phyloP scores from a whole-genome alignment of 73 alveolate genomes.

The Halteria grandinella region DNA sequence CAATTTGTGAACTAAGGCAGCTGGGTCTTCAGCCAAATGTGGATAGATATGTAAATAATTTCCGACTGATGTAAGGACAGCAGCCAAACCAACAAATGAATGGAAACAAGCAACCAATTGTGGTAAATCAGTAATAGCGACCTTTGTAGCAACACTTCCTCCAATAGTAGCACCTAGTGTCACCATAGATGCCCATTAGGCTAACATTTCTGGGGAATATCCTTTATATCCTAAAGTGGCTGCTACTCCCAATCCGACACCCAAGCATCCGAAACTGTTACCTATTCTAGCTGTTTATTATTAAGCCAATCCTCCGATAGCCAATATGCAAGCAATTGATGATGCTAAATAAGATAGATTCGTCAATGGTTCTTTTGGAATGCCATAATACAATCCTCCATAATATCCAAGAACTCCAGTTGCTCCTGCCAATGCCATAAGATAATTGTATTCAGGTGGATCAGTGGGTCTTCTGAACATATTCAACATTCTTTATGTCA shows the following conservation, averaged over 20 bases:
- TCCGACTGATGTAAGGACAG: constrained; percentile 65
- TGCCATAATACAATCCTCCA: no score
- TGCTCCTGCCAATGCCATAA: constrained; percentile 45
- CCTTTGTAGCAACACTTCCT: constrained; percentile 18
- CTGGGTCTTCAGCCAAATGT: constrained; percentile 1
- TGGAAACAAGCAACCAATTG: constrained; percentile 72
- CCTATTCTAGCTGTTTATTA: constrained; percentile 79
- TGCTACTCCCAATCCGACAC: constrained; percentile 55
- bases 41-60: no score
- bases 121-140: constrained; percentile 64
- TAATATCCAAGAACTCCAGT: no score
- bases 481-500: constrained; percentile 63
- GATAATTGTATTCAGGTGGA: constrained; percentile 65
- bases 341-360: constrained; percentile 75
- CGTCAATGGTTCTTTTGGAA: no score
- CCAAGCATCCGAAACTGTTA: constrained; percentile 65
- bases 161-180: constrained; percentile 21
- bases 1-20: constrained; percentile 38
- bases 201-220: constrained; percentile 34
- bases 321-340: constrained; percentile 68
- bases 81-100: constrained; percentile 71
- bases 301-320: constrained; percentile 76
- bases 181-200: background rate
- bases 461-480: constrained; percentile 69
- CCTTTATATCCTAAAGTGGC: constrained; percentile 47